Evolutionary conservation across 2,329 filamentous ascomycete species (phyloP).

Genomic region (Neonectria sp.): DNA sequence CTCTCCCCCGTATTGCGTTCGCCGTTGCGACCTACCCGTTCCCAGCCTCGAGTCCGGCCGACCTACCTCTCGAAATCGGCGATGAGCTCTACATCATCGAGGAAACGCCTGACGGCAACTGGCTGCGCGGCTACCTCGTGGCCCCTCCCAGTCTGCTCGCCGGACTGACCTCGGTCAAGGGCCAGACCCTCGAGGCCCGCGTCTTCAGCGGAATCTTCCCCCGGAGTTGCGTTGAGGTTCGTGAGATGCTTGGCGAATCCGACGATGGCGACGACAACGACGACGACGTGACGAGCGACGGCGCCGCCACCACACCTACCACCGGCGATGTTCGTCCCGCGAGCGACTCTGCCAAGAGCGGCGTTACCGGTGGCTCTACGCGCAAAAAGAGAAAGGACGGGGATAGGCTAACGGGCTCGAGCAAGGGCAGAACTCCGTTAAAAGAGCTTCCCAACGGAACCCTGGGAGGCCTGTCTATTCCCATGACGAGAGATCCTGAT

Average conservation of each 20-base stretch:
- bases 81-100: slow-evolving; percentile 99
- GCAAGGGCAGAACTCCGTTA: slow-evolving; percentile 50
- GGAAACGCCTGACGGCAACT: slow-evolving; percentile 91
- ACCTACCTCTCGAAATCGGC: slow-evolving; percentile 96
- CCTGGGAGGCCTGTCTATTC: slow-evolving; percentile 61
- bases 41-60: slow-evolving; percentile 85
- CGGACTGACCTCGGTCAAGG: slow-evolving; percentile 90
- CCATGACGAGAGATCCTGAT: slow-evolving; percentile 73
- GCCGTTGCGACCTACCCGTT: slow-evolving; percentile 97
- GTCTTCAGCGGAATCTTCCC: slow-evolving; percentile 99
- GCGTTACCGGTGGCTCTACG: slow-evolving; percentile 58
- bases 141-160: slow-evolving; percentile 94
- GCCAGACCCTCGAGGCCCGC: slow-evolving; percentile 93
- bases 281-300: slow-evolving; percentile 52
- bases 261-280: slow-evolving; percentile 67
- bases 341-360: slow-evolving; percentile 69
- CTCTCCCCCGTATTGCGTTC: slow-evolving; percentile 96
- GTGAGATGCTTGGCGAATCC: slow-evolving; percentile 88
- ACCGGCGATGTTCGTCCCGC: slow-evolving; percentile 50
- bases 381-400: slow-evolving; percentile 56
- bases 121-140: slow-evolving; percentile 96
- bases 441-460: slow-evolving; percentile 58
- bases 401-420: slow-evolving; percentile 43
- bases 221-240: slow-evolving; percentile 92
- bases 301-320: slow-evolving; percentile 44